A percentile compares a stretch with the other conserved stretches of the same genome.
Conservation (phyloP, 495 filamentous ascomycete genomes). For the Talaromyces nanjingensis region DNA sequence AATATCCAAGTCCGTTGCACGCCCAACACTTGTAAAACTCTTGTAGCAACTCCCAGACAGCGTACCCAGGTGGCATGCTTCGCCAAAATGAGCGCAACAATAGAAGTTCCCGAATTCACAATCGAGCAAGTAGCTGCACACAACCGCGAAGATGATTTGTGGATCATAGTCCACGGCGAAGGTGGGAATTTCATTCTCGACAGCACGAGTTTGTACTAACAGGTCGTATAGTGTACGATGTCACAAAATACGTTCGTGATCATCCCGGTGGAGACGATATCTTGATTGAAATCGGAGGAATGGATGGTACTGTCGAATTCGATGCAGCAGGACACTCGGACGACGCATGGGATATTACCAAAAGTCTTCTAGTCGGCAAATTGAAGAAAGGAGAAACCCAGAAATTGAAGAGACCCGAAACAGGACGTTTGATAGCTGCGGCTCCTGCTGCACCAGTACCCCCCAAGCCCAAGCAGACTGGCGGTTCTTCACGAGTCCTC, state of each 20-base stretch:
- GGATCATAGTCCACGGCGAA: constrained; percentile 47
- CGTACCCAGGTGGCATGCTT: not conserved
- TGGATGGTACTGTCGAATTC: constrained; percentile 44
- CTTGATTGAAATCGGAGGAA: constrained; percentile 42
- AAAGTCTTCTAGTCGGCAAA: constrained; percentile 6
- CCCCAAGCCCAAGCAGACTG: not conserved
- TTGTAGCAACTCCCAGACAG: not conserved
- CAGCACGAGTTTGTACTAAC: not conserved
- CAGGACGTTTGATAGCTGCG: constrained; percentile 1
- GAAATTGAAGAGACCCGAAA: not conserved
- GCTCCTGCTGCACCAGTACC: not conserved
- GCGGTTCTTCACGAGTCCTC: not conserved
- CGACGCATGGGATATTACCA: constrained; percentile 31
- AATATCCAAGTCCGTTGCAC: constrained; percentile 1
- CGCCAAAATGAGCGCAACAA: constrained; percentile 4
- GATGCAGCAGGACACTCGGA: constrained; percentile 48
- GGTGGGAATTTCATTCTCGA: constrained; percentile 21
- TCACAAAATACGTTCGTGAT: constrained; percentile 43
- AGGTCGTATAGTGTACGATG: constrained; percentile 39
- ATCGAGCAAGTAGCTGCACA: not conserved
- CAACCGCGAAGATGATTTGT: constrained; percentile 26
- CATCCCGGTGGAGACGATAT: constrained; percentile 48
- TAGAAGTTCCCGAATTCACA: not conserved
- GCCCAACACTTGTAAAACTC: not conserved
- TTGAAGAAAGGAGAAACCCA: not conserved